These are phyloP conservation scores for Mortierella sp. DNA, from an alignment of 371 early-diverging fungal genomes.

Conservation along the genomic window DNA sequence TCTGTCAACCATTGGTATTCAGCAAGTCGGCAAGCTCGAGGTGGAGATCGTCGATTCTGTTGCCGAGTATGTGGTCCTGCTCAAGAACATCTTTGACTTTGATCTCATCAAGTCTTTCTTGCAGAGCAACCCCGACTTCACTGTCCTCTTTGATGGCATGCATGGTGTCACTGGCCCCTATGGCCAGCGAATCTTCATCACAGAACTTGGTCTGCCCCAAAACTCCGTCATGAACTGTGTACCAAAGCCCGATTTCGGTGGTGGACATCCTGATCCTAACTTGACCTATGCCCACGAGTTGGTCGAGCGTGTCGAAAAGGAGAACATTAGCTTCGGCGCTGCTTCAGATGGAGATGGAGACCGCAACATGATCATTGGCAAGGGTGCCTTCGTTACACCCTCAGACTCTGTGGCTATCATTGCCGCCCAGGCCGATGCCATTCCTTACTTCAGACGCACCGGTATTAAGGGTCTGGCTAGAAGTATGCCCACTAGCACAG, in stretches of 20 bases:
- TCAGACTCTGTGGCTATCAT: slow-evolving; percentile 98
- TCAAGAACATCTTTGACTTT: slow-evolving; percentile 94
- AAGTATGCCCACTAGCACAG: slow-evolving; percentile 95
- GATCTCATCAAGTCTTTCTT: slow-evolving; percentile 84
- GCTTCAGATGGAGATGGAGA: slow-evolving; percentile 96
- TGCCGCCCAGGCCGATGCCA: slow-evolving; percentile 88
- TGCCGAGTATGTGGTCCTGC: slow-evolving; percentile 86
- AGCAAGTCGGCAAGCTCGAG: slow-evolving; percentile 65
- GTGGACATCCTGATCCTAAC: slow-evolving; percentile 98
- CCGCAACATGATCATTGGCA: slow-evolving; percentile 97
- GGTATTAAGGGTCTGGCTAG: slow-evolving; percentile 94
- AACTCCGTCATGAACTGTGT: slow-evolving; percentile 85
- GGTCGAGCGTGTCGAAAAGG: slow-evolving; percentile 88
- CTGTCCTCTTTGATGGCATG: slow-evolving; percentile 95
- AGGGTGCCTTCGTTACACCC: slow-evolving; percentile 94
- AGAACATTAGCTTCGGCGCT: slow-evolving; percentile 90
- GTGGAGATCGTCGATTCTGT: slow-evolving; percentile 94
- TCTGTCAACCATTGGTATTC: slow-evolving; percentile 75
- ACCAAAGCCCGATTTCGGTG: slow-evolving; percentile 93
- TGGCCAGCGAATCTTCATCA: slow-evolving; percentile 84
- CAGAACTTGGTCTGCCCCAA: slow-evolving; percentile 88
- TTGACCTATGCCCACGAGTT: slow-evolving; percentile 96
- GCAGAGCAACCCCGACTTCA: slow-evolving; percentile 74
- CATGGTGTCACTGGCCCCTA: slow-evolving; percentile 98
- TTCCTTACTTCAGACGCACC: slow-evolving; percentile 92